Conservation (phyloP, 2,329 filamentous ascomycete species). For the Hypoxylon sp. region DNA sequence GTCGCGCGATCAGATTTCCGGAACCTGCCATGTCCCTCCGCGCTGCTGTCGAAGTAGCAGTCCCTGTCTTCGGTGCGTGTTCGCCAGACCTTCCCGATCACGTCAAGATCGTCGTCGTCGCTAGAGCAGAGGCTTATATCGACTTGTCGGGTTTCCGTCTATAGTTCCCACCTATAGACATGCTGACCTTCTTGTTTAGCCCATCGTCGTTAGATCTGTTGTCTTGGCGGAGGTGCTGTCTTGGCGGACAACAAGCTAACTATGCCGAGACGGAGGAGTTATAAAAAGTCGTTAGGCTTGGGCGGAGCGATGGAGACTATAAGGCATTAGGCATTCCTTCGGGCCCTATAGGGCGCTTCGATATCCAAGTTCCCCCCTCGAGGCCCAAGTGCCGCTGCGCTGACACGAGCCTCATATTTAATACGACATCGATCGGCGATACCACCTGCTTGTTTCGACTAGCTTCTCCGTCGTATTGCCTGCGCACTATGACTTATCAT, state of each 20-base stretch:
- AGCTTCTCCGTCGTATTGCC: constrained; percentile 20
- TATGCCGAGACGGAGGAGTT: neutral
- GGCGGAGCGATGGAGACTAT: too few species aligned
- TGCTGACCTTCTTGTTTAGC: constrained; percentile 23
- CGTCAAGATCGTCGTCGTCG: constrained; percentile 14
- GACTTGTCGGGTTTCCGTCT: constrained; percentile 18
- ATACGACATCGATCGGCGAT: constrained; percentile 24
- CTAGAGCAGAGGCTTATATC: constrained; percentile 4
- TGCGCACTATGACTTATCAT: constrained; percentile 5
- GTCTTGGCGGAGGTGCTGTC: neutral
- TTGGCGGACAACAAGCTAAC: constrained; percentile 16
- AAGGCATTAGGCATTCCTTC: too few species aligned
- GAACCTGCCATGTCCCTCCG: neutral
- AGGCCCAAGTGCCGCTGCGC: constrained; percentile 4
- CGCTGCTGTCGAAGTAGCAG: constrained; percentile 3
- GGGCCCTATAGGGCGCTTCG: constrained; percentile 9
- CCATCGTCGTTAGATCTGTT: constrained; percentile 10
- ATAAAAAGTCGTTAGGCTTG: neutral
- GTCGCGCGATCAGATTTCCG: neutral
- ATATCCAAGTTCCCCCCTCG: constrained; percentile 19
- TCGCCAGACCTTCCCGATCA: constrained; percentile 31
- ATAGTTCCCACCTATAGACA: constrained; percentile 15
- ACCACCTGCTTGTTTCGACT: constrained; percentile 30
- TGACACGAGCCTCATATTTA: constrained; percentile 30
- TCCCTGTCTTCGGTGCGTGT: constrained; percentile 8